These are phyloP conservation scores for Dryas octopetala DNA, from an alignment of 306 rosid genomes.

Conservation along the genomic window DNA sequence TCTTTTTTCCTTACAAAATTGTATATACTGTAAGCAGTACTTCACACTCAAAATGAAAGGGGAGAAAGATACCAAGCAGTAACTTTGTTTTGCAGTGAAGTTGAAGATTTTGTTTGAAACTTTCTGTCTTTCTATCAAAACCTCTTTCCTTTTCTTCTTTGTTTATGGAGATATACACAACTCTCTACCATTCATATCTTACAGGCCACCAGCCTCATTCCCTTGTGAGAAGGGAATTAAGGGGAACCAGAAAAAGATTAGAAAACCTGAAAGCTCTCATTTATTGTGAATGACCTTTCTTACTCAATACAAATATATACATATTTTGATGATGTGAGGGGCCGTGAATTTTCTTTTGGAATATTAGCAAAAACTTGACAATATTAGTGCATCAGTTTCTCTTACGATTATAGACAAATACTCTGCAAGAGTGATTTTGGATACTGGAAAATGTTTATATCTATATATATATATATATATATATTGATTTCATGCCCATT, in stretches of 20 bases:
- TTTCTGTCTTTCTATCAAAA: background rate
- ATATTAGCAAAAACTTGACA: too few relatives aligned
- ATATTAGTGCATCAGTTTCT: too few relatives aligned
- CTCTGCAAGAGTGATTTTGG: too few relatives aligned
- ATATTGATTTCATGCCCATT: too few relatives aligned
- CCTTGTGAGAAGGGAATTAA: background rate
- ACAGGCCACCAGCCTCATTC: background rate
- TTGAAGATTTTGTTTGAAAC: background rate
- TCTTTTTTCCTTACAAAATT: background rate
- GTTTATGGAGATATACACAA: too few relatives aligned
- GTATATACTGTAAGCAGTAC: background rate
- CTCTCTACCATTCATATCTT: too few relatives aligned
- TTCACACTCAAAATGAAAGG: background rate
- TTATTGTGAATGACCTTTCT: background rate
- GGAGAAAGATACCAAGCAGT: background rate
- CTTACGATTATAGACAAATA: too few relatives aligned
- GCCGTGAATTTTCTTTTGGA: background rate
- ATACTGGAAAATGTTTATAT: too few relatives aligned
- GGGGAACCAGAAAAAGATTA: slow-evolving; percentile 1
- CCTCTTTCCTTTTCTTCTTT: too few relatives aligned
- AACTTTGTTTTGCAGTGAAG: background rate
- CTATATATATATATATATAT: too few relatives aligned
- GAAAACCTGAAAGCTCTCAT: background rate
- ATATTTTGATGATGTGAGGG: background rate
- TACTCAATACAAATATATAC: background rate